phyloP scores from a whole-genome alignment of 192 early-diverging fungal species.

The Powellomyces hirtus region DNA sequence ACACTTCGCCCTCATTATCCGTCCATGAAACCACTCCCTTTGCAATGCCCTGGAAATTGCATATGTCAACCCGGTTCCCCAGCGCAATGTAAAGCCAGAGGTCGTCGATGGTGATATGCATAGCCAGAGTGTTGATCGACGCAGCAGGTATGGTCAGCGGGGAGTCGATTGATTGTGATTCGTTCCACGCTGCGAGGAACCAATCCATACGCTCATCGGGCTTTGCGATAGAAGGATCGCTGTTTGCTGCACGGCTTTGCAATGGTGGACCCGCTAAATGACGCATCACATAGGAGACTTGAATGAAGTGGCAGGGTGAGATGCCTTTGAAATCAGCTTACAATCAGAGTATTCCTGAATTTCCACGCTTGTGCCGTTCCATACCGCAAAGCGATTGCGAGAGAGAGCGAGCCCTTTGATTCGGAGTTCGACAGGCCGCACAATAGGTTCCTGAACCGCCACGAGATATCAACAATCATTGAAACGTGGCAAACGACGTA shows the following conservation, averaged over 20 bases:
- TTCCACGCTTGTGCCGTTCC: conserved; percentile 36
- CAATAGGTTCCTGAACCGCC: conserved; percentile 7
- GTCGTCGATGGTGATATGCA: conserved; percentile 30
- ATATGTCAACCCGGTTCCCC: conserved; percentile 33
- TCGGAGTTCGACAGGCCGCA: conserved; percentile 7
- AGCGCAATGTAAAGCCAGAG: conserved; percentile 20
- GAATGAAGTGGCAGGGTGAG: neutral
- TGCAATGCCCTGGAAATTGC: conserved; percentile 24
- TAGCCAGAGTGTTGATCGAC: conserved; percentile 19
- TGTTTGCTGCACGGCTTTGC: neutral
- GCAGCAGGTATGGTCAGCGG: neutral
- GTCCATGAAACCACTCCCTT: conserved; percentile 18
- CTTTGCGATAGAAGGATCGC: neutral
- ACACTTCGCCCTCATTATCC: conserved; percentile 28
- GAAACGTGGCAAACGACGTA: conserved; percentile 1
- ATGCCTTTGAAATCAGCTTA: neutral
- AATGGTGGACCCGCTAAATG: neutral
- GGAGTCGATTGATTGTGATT: neutral
- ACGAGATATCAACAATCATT: conserved; percentile 9
- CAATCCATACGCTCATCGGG: neutral
- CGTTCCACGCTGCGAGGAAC: conserved; percentile 7
- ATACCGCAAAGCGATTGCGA: conserved; percentile 35
- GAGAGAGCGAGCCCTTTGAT: conserved; percentile 38
- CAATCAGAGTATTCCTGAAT: conserved; percentile 40
- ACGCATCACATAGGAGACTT: neutral